These are phyloP conservation scores for Aspergillus neotritici DNA, from an alignment of 2,329 filamentous ascomycete species.

Conservation along the genomic window DNA sequence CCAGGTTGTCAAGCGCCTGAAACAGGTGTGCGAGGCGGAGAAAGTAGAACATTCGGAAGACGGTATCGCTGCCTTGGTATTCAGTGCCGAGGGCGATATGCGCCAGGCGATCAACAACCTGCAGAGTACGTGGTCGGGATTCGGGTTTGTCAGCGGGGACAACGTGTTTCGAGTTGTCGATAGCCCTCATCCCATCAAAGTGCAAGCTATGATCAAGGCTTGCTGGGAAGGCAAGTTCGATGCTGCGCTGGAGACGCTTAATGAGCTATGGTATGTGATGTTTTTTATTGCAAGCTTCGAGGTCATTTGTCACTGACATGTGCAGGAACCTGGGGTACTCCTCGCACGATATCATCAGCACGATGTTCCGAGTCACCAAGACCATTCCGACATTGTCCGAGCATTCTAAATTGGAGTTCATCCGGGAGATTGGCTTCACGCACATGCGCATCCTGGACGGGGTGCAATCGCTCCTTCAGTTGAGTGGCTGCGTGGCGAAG, in stretches of 20 bases:
- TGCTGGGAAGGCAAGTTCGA: conserved; percentile 92
- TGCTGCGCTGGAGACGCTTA: conserved; percentile 74
- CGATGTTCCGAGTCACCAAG: conserved; percentile 98
- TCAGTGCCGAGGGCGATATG: conserved; percentile 98
- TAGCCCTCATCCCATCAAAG: conserved; percentile 93
- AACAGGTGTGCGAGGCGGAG: conserved; percentile 91
- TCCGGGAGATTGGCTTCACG: conserved; percentile 97
- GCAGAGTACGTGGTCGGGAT: conserved; percentile 87
- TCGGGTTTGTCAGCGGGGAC: conserved; percentile 93
- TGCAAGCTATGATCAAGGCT: conserved; percentile 96
- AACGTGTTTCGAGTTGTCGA: conserved; percentile 98
- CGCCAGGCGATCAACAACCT: conserved; percentile 98
- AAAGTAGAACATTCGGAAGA: conserved; percentile 87
- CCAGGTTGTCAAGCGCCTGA: conserved; percentile 81
- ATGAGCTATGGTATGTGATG: conserved; percentile 70
- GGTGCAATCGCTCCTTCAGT: conserved; percentile 87
- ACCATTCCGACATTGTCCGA: conserved; percentile 87
- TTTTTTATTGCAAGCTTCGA: background rate
- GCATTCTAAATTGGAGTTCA: conserved; percentile 93
- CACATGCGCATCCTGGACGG: conserved; percentile 99
- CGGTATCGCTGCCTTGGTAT: conserved; percentile 90
- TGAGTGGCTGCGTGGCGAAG: conserved; percentile 86
- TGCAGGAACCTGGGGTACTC: conserved; percentile 77
- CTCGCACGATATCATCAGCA: conserved; percentile 98
- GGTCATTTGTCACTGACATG: conserved; percentile 4